phyloP scores from a whole-genome alignment of 495 filamentous ascomycete genomes.

The Copromyces sp. region DNA sequence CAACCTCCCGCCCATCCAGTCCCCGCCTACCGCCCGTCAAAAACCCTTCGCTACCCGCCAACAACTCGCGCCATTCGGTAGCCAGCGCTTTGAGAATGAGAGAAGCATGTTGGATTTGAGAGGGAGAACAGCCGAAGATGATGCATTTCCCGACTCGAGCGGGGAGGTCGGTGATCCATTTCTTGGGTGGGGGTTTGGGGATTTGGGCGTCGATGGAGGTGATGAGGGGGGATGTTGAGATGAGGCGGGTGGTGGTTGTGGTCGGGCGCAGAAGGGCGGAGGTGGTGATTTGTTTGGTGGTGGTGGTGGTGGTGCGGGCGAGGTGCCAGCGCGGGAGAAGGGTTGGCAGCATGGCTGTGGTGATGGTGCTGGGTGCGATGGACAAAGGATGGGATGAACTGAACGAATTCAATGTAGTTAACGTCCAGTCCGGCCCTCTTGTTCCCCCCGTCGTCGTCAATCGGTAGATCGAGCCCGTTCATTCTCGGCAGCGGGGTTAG shows the following conservation, averaged over 20 bases:
- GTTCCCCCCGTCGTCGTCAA: background rate
- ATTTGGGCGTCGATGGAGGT: slow-evolving; percentile 4
- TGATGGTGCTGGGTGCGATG: background rate
- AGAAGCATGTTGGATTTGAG: slow-evolving; percentile 53
- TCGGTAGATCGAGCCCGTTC: background rate
- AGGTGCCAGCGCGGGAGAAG: background rate
- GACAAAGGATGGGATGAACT: background rate
- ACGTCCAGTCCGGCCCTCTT: background rate
- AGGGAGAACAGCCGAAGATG: slow-evolving; percentile 56
- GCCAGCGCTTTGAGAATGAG: slow-evolving; percentile 51
- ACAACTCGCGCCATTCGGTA: slow-evolving; percentile 65
- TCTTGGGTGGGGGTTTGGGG: slow-evolving; percentile 25
- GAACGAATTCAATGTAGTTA: too few species aligned
- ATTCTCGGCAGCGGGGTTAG: background rate
- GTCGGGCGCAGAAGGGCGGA: background rate
- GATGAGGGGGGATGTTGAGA: background rate
- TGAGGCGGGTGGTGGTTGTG: background rate
- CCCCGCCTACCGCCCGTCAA: slow-evolving; percentile 57
- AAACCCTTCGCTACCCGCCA: slow-evolving; percentile 75
- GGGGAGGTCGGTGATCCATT: slow-evolving; percentile 72
- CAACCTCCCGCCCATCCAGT: slow-evolving; percentile 60
- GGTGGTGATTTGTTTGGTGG: background rate
- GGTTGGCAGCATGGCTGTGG: background rate
- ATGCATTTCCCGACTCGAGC: slow-evolving; percentile 73
- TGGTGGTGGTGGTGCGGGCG: background rate